A percentile compares a stretch with the other conserved stretches of the same genome.
These are phyloP conservation scores for Candida sonorensis DNA, from an alignment of 805 yeast genomes.

Conservation along the genomic window DNA sequence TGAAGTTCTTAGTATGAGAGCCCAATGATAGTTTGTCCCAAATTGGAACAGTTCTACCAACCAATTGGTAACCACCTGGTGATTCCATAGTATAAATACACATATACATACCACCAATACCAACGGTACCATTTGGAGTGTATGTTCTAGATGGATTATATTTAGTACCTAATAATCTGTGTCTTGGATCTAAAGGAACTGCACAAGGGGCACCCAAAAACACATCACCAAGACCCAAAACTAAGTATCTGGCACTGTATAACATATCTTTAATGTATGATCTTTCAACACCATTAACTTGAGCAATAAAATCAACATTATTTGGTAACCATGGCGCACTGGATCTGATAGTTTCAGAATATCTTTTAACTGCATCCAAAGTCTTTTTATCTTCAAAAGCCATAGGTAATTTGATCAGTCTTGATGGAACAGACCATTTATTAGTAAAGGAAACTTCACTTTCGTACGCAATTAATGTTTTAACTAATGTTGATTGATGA, in stretches of 20 bases:
- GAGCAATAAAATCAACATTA: constrained; percentile 91
- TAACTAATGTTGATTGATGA: constrained; percentile 55
- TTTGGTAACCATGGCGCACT: constrained; percentile 98
- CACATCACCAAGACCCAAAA: constrained; percentile 93
- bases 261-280: constrained; percentile 74
- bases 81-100: constrained; percentile 97
- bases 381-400: constrained; percentile 93
- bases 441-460: constrained; percentile 63
- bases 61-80: constrained; percentile 97
- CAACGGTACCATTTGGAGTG: constrained; percentile 96
- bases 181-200: constrained; percentile 95
- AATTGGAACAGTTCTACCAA: constrained; percentile 94
- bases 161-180: constrained; percentile 84
- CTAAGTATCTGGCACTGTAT: constrained; percentile 85
- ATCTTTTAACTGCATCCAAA: constrained; percentile 82
- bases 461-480: constrained; percentile 67
- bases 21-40: constrained; percentile 93
- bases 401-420: constrained; percentile 83
- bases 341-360: constrained; percentile 87
- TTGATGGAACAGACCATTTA: constrained; percentile 82
- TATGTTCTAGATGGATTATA: constrained; percentile 95
- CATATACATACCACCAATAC: constrained; percentile 98
- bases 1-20: constrained; percentile 42
- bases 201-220: constrained; percentile 98
- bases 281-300: constrained; percentile 76